These are phyloP conservation scores for Fusarium sp. DNA, from an alignment of 2,329 filamentous ascomycete species.

Conservation along the genomic window DNA sequence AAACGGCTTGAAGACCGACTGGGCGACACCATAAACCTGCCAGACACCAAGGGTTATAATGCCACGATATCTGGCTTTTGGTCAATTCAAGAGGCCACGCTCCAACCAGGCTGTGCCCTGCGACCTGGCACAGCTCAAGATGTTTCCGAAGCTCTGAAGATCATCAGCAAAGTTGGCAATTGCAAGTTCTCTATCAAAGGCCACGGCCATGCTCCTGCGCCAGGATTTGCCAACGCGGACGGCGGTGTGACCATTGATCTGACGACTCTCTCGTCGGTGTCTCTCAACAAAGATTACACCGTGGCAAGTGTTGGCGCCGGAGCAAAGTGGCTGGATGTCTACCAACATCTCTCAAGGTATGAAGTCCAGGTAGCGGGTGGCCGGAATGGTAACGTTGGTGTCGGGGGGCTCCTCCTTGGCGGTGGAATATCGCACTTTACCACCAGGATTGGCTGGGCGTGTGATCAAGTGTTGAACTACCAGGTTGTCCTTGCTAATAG, in stretches of 20 bases:
- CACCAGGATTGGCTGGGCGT: slow-evolving; percentile 1
- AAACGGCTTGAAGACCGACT: neutral
- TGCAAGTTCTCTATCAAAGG: slow-evolving; percentile 9
- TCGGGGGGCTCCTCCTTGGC: slow-evolving; percentile 1
- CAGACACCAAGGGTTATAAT: neutral
- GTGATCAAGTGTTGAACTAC: slow-evolving; percentile 6
- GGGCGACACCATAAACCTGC: neutral
- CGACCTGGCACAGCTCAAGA: neutral
- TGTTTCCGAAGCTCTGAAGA: neutral
- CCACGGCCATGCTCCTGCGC: slow-evolving; percentile 10
- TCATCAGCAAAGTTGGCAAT: neutral
- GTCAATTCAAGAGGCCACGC: neutral
- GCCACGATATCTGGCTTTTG: neutral
- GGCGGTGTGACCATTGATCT: slow-evolving; percentile 15
- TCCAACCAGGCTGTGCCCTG: neutral
- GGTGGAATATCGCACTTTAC: slow-evolving; percentile 22
- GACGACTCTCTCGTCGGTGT: neutral
- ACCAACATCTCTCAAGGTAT: neutral
- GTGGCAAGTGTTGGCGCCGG: slow-evolving; percentile 1
- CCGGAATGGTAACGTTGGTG: slow-evolving; percentile 11
- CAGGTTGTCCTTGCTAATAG: neutral
- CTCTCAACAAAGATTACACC: neutral
- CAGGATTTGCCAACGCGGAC: slow-evolving; percentile 10
- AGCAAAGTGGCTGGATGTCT: slow-evolving; percentile 15
- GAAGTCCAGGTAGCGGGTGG: neutral